Conservation (phyloP, 2,329 filamentous ascomycete genomes). For the Aspergillus sp. region DNA sequence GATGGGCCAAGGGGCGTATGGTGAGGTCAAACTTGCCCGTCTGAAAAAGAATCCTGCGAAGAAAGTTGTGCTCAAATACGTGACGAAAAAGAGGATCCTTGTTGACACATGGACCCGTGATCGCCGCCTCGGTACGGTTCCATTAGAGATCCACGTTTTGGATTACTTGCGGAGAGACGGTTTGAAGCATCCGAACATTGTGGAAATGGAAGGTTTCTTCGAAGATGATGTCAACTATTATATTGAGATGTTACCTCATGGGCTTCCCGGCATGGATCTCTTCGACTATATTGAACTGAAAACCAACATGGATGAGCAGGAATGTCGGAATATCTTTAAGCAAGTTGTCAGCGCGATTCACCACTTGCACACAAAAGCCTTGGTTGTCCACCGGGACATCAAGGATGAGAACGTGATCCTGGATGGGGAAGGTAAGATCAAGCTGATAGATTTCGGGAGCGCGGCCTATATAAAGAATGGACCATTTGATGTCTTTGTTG, state of each 20-base stretch:
- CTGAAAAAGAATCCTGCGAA: slow-evolving; percentile 73
- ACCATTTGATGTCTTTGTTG: slow-evolving; percentile 97
- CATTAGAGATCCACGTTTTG: slow-evolving; percentile 93
- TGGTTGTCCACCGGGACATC: slow-evolving; percentile 95
- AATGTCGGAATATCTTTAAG: slow-evolving; percentile 91
- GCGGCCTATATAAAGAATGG: slow-evolving; percentile 98
- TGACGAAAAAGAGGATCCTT: slow-evolving; percentile 92
- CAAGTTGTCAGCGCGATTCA: slow-evolving; percentile 89
- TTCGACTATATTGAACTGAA: slow-evolving; percentile 98
- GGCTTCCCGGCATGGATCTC: slow-evolving; percentile 93
- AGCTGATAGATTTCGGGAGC: slow-evolving; percentile 96
- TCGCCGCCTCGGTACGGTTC: slow-evolving; percentile 87
- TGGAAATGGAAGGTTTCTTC: slow-evolving; percentile 69
- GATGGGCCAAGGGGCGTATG: slow-evolving; percentile 97
- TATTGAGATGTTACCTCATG: slow-evolving; percentile 94
- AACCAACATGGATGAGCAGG: slow-evolving; percentile 91
- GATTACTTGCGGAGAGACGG: slow-evolving; percentile 82
- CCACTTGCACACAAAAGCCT: slow-evolving; percentile 85
- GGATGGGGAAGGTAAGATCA: slow-evolving; percentile 92
- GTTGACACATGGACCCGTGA: slow-evolving; percentile 99
- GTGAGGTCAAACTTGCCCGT: slow-evolving; percentile 91
- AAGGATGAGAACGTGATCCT: slow-evolving; percentile 98
- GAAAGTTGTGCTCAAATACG: slow-evolving; percentile 95
- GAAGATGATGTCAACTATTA: slow-evolving; percentile 79
- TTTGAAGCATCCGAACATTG: slow-evolving; percentile 64